Base-by-base conservation (phyloP, 176 grass and related monocot genomes). In the Puya raimondii region DNA sequence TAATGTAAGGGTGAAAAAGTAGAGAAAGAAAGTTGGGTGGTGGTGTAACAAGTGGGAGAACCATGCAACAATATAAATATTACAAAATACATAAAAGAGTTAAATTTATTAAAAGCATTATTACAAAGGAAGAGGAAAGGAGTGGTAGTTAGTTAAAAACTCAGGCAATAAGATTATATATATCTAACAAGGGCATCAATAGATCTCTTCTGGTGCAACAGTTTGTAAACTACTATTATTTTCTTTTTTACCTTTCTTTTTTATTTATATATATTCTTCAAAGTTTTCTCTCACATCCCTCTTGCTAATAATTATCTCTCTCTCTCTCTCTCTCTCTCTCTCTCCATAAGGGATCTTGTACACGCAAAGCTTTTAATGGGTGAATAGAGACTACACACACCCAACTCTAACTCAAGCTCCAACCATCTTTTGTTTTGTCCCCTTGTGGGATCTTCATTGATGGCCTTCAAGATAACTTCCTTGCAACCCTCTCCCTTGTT, bases 351-450 rank as follows among this genome's bases (percentile, higher is more conserved):
- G n/a, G 69, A 52, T 48, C 27, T 53, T 72, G 25, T 11, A 83
- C 90, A 99, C 89, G 85, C 90, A 99, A 97, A 82, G 94, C 80
- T 91, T 99, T 97, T 81, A 93, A 93, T 91, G 86, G 80, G 23
- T 78, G 94, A 99, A 78, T 70, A 73, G 82, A 75, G 89, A 99
- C 84, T 81, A 76, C 74, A 85, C 89, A 85, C 51, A 81, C 63
- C 80, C 78, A 77, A 74, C 70, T 70, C 80, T 42, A 42, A 42
- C 33, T 54, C 80, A 75, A 74, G 72, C 70, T 80, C 77, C 88
- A 82, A 85, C 81, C 64, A 79, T 88, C 65, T 70, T 75, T 67
- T 79, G 77, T 81, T 87, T 97, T 90, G 93, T 87, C 88, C 70
- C 76, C 57, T 81, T 80, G 78, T 89, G 67, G 81, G 78, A 85